A percentile compares a stretch with the other conserved stretches of the same genome.
These are phyloP conservation scores for Nicotiana obtusifolia DNA, from an alignment of 257 asterid genomes.

Conservation along the genomic window DNA sequence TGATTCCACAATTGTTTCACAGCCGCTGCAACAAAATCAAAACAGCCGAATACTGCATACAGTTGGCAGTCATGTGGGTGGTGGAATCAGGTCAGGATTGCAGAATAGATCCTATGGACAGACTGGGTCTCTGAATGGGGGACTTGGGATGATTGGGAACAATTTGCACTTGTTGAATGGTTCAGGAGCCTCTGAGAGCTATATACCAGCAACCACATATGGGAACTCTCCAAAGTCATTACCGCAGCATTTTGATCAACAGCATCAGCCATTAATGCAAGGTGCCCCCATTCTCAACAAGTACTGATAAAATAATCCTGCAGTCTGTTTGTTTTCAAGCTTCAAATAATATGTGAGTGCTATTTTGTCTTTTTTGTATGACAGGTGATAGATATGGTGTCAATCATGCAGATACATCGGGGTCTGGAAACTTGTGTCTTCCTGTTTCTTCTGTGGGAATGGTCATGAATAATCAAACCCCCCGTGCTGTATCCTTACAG, in stretches of 20 bases:
- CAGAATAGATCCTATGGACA: conserved; percentile 70
- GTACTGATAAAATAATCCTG: not conserved
- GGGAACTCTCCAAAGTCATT: conserved; percentile 58
- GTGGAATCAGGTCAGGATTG: conserved; percentile 72
- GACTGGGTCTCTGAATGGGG: conserved; percentile 59
- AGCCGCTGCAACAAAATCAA: conserved; percentile 75
- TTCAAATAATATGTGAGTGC: not conserved
- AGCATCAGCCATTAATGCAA: conserved; percentile 55
- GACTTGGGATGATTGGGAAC: conserved; percentile 58
- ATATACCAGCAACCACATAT: conserved; percentile 37
- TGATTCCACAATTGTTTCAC: conserved; percentile 56
- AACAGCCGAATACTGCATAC: conserved; percentile 73
- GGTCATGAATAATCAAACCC: conserved; percentile 43
- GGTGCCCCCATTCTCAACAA: conserved; percentile 35
- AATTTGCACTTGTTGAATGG: conserved; percentile 47
- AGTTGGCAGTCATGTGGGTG: conserved; percentile 80
- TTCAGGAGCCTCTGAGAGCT: conserved; percentile 50
- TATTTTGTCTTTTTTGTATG: conserved; percentile 21
- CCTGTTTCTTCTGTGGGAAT: conserved; percentile 58
- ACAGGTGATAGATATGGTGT: conserved; percentile 78
- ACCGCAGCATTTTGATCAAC: conserved; percentile 59
- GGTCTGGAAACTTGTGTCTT: conserved; percentile 57
- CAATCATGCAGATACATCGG: conserved; percentile 55
- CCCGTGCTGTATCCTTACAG: conserved; percentile 44
- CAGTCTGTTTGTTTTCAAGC: not conserved